These are phyloP conservation scores for Phylloporus sp. DNA, from an alignment of 768 basidiomycete species.

Conservation along the genomic window DNA sequence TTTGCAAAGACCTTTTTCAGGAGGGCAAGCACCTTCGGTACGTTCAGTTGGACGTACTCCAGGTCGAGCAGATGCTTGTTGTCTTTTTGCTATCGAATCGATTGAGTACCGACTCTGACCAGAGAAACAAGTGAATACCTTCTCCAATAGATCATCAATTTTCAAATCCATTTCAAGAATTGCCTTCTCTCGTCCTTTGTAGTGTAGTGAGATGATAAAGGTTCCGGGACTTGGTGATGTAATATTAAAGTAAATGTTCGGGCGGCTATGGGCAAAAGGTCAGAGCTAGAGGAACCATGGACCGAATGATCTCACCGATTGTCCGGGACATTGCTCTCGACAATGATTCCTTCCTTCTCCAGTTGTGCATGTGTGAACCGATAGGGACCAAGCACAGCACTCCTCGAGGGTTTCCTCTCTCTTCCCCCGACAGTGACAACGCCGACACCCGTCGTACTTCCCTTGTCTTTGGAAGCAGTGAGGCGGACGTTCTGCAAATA, in stretches of 20 bases:
- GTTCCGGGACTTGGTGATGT: slow-evolving; percentile 97
- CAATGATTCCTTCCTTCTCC: slow-evolving; percentile 98
- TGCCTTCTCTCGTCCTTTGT: slow-evolving; percentile 97
- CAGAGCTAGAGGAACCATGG: neutral
- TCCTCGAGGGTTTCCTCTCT: slow-evolving; percentile 89
- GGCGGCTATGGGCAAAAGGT: slow-evolving; percentile 54
- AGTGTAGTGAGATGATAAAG: slow-evolving; percentile 97
- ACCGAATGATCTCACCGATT: slow-evolving; percentile 60
- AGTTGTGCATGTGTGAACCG: slow-evolving; percentile 97
- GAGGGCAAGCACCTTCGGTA: slow-evolving; percentile 87
- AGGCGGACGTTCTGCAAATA: slow-evolving; percentile 96
- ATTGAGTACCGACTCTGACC: slow-evolving; percentile 13
- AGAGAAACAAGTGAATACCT: slow-evolving; percentile 48
- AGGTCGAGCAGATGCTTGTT: slow-evolving; percentile 94
- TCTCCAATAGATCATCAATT: slow-evolving; percentile 96
- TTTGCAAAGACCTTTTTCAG: slow-evolving; percentile 93
- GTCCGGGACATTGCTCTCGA: slow-evolving; percentile 98
- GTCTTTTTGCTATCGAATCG: slow-evolving; percentile 82
- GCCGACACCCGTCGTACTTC: slow-evolving; percentile 81
- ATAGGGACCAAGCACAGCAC: slow-evolving; percentile 88
- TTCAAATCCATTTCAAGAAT: slow-evolving; percentile 99
- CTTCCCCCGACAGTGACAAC: slow-evolving; percentile 95
- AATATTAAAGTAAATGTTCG: slow-evolving; percentile 99
- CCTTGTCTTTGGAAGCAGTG: slow-evolving; percentile 85
- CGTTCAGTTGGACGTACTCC: slow-evolving; percentile 96